Percentiles rank a stretch among this genome's conserved stretches.
Conservation (phyloP, 805 yeast species). For the Saturnispora dispora region DNA sequence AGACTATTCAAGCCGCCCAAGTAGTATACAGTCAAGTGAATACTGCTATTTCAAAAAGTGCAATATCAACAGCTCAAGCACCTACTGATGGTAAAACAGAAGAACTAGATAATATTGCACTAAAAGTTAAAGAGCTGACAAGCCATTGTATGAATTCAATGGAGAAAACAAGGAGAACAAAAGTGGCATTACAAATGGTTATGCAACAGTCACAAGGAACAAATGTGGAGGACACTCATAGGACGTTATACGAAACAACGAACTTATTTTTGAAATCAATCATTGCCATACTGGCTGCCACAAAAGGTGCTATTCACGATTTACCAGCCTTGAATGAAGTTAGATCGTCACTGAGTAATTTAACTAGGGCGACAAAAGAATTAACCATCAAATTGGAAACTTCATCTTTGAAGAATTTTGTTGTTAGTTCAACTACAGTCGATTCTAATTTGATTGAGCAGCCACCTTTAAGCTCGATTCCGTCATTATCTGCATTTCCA, state of each 20-base stretch:
- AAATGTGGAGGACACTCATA: slow-evolving; percentile 38
- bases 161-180: slow-evolving; percentile 68
- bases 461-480: slow-evolving; percentile 30
- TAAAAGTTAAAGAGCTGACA: slow-evolving; percentile 68
- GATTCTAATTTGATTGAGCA: slow-evolving; percentile 20
- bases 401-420: slow-evolving; percentile 36
- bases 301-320: slow-evolving; percentile 74
- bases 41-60: slow-evolving; percentile 55
- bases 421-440: slow-evolving; percentile 15
- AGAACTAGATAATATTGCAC: slow-evolving; percentile 33
- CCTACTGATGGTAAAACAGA: slow-evolving; percentile 4
- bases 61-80: slow-evolving; percentile 41
- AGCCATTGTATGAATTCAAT: slow-evolving; percentile 68
- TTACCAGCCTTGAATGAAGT: slow-evolving; percentile 73
- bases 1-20: slow-evolving; percentile 45
- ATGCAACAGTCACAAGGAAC: slow-evolving; percentile 22
- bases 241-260: slow-evolving; percentile 76
- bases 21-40: slow-evolving; percentile 71
- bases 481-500: slow-evolving; percentile 28
- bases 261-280: slow-evolving; percentile 75
- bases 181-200: slow-evolving; percentile 42
- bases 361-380: slow-evolving; percentile 86
- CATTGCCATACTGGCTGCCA: slow-evolving; percentile 72
- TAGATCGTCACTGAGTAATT: slow-evolving; percentile 65
- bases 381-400: slow-evolving; percentile 77